A percentile compares a stretch with the other conserved stretches of the same genome.
phyloP scores from a whole-genome alignment of 2,329 filamentous ascomycete genomes.

The Aspergillus neoniger region DNA sequence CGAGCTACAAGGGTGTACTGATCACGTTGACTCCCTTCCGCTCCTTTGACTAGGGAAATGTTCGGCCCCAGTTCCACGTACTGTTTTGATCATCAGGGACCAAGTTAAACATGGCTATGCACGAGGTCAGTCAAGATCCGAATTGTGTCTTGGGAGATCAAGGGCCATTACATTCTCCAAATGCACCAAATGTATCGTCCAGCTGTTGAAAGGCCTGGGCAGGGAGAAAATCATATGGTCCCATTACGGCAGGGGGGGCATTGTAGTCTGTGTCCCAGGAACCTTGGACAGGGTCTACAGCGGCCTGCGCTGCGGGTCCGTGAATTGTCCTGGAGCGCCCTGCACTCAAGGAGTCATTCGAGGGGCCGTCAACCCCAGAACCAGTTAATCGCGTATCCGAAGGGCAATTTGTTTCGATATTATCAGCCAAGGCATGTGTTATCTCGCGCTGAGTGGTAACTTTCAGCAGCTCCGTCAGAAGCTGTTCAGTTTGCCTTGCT shows the following conservation, averaged over 20 bases:
- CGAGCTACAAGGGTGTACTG: background rate
- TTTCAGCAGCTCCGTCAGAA: background rate
- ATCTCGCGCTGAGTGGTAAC: background rate
- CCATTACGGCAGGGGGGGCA: background rate
- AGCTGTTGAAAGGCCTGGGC: constrained; percentile 1
- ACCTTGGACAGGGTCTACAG: background rate
- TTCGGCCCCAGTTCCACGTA: constrained; percentile 6
- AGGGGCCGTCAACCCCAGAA: no score
- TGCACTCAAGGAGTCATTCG: background rate
- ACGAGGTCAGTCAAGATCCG: background rate
- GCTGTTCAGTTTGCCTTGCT: constrained; percentile 1
- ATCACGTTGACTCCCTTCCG: no score
- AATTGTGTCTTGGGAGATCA: background rate
- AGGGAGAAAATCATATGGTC: background rate
- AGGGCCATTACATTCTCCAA: background rate
- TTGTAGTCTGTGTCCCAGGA: background rate
- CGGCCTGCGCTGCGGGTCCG: background rate
- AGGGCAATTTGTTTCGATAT: background rate
- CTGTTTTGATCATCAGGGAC: constrained; percentile 4
- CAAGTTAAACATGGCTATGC: background rate
- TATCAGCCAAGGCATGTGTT: background rate
- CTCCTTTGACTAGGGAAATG: background rate
- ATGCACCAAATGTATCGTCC: constrained; percentile 4
- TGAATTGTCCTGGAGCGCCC: background rate
- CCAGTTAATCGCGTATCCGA: background rate